phyloP scores from a whole-genome alignment of 148 eudicot species.

The Gaultheria prostrata region DNA sequence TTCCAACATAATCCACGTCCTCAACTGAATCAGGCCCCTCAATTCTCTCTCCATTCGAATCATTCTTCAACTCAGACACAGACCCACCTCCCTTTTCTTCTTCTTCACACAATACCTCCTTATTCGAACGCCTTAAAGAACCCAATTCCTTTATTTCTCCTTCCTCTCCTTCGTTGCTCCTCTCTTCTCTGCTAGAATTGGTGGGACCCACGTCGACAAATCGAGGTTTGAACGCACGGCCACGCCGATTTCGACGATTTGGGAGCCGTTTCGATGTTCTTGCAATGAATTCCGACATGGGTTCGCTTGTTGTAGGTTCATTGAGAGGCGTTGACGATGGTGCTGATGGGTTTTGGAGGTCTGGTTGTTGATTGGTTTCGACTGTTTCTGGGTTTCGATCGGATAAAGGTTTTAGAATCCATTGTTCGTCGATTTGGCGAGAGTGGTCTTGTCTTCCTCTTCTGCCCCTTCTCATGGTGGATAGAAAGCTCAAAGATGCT shows the following conservation, averaged over 20 bases:
- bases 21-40: constrained; percentile 20
- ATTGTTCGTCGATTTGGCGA: constrained; percentile 23
- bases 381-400: constrained; percentile 12
- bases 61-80: constrained; percentile 14
- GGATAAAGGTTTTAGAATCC: constrained; percentile 26
- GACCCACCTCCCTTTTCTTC: constrained; percentile 16
- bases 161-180: neutral
- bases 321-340: neutral
- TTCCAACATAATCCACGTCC: constrained; percentile 38
- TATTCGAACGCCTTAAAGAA: constrained; percentile 23
- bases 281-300: constrained; percentile 16
- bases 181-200: constrained; percentile 6
- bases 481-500: neutral
- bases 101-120: constrained; percentile 16
- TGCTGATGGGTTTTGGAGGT: constrained; percentile 1
- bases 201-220: constrained; percentile 29
- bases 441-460: constrained; percentile 15
- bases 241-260: constrained; percentile 27
- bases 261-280: constrained; percentile 11
- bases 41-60: constrained; percentile 10
- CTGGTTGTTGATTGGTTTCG: neutral
- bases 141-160: constrained; percentile 27
- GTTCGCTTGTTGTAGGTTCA: constrained; percentile 2
- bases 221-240: constrained; percentile 20
- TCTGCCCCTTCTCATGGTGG: constrained; percentile 25